Conservation (phyloP, 345 rosid species). For the Citrus glauca region DNA sequence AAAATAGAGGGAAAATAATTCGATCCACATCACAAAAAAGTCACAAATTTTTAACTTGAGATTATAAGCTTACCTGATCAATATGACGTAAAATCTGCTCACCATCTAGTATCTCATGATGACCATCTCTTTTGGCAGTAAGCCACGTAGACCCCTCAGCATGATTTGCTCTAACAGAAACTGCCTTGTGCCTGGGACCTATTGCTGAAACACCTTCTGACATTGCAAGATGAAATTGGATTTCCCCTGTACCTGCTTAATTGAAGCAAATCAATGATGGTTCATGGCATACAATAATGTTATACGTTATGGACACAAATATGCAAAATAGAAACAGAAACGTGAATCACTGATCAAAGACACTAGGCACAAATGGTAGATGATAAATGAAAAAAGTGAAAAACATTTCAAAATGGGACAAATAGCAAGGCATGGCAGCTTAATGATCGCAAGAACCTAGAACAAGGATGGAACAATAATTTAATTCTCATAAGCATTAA, state of each 20-base stretch:
- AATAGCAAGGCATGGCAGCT: background rate
- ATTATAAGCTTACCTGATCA: conserved; percentile 40
- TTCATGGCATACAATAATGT: background rate
- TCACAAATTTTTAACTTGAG: background rate
- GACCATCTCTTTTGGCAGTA: conserved; percentile 69
- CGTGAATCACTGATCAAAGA: background rate
- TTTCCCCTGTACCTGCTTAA: conserved; percentile 51
- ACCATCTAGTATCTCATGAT: conserved; percentile 59
- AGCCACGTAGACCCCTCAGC: conserved; percentile 40
- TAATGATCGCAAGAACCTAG: background rate
- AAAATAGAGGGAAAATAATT: background rate
- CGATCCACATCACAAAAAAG: background rate
- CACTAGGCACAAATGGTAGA: background rate
- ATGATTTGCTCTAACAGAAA: conserved; percentile 35
- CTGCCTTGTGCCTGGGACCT: conserved; percentile 63
- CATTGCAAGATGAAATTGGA: conserved; percentile 55
- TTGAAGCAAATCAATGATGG: conserved; percentile 14
- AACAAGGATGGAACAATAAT: background rate
- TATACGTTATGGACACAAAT: background rate
- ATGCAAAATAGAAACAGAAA: background rate
- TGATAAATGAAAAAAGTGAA: background rate
- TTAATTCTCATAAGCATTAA: background rate
- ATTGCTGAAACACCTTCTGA: conserved; percentile 60
- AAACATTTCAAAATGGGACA: background rate
- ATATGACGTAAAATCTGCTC: conserved; percentile 52